phyloP scores from a whole-genome alignment of 1,284 basidiomycete species.

The Tilletiopsis washingtonensis region DNA sequence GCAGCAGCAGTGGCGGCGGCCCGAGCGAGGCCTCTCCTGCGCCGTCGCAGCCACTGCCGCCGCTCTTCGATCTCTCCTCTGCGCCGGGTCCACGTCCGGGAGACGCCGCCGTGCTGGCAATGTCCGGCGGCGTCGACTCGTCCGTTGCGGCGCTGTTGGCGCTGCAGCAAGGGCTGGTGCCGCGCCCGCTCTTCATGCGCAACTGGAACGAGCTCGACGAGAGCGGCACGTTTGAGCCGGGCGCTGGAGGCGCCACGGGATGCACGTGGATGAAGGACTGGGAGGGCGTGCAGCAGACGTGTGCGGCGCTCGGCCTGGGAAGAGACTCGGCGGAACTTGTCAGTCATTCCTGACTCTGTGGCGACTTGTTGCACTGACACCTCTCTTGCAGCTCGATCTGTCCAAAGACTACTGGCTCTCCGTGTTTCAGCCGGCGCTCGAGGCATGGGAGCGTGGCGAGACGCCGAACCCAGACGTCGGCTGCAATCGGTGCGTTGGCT shows the following conservation, averaged over 20 bases:
- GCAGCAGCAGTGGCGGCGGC: too few species aligned
- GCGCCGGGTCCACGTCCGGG: constrained; percentile 5
- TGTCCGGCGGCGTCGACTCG: constrained; percentile 95
- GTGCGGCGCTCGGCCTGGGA: neutral
- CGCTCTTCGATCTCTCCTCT: constrained; percentile 2
- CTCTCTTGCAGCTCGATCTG: constrained; percentile 17
- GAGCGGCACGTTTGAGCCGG: constrained; percentile 53
- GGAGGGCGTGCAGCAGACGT: constrained; percentile 66
- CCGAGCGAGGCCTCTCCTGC: too few species aligned
- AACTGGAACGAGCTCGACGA: constrained; percentile 66
- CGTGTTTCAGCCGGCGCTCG: constrained; percentile 39
- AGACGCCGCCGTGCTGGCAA: constrained; percentile 67
- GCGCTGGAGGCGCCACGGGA: constrained; percentile 51
- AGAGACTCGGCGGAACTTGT: constrained; percentile 7
- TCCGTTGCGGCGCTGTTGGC: constrained; percentile 47
- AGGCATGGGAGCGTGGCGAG: constrained; percentile 46
- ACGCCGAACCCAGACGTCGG: constrained; percentile 84
- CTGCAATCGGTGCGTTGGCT: too few species aligned
- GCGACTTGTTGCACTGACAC: neutral
- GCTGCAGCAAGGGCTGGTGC: constrained; percentile 44
- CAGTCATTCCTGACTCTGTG: neutral
- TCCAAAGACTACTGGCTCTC: constrained; percentile 36
- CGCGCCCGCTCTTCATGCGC: constrained; percentile 81
- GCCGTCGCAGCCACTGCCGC: too few species aligned
- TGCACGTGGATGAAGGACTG: constrained; percentile 95